Evolutionary conservation across 768 basidiomycete species (phyloP), one percentile per base, ranked within the genome.

Genomic region (Rickenella mellea): DNA sequence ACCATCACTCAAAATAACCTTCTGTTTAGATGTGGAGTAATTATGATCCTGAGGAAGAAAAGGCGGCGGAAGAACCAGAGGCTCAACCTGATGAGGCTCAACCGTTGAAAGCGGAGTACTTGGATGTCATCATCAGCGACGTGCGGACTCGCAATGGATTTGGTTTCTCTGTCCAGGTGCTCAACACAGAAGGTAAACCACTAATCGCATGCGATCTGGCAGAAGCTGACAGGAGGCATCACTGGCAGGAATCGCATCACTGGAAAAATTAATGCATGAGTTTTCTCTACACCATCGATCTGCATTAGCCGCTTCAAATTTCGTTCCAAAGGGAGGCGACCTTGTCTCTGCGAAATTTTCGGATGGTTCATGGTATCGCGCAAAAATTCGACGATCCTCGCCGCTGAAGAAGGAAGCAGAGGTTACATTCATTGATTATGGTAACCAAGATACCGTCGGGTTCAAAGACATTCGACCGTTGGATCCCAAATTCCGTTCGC

Each of bases 291-390:
- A 93, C 60, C 90, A 98, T 64, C 76, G 76, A 33, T 73, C 77
- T 31, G 71, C 80, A 11, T 62, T 73, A 3, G 57, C 70, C 17
- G 59, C 73, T 14, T 70, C 85, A 4, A 76, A 73, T 39, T 93
- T 91, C 54, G 67, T 69, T 4, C 94, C 94, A 1, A 80, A 78
- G 55, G 77, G 73, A 15, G 92, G 92, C 6, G 92, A 97, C 43
- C 69, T 97, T 21, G 88, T 99, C 14, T 90, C 89, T 10, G 94
- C 92, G 14, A 91, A 91, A 56, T 97, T 97, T 64, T 86, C 84
- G 37, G 86, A 96, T 54, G 88, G 88, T 6, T 69, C 82, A 37
- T 99, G 94, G 96, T 97, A 98, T 62, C 85, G 94, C 40, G 94
- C 94, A 32, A 87, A 80, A 65, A 81, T 97, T 46, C 83, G 85